phyloP scores from a whole-genome alignment of 169 alveolate species.

The Plasmodium cynomolgi region DNA sequence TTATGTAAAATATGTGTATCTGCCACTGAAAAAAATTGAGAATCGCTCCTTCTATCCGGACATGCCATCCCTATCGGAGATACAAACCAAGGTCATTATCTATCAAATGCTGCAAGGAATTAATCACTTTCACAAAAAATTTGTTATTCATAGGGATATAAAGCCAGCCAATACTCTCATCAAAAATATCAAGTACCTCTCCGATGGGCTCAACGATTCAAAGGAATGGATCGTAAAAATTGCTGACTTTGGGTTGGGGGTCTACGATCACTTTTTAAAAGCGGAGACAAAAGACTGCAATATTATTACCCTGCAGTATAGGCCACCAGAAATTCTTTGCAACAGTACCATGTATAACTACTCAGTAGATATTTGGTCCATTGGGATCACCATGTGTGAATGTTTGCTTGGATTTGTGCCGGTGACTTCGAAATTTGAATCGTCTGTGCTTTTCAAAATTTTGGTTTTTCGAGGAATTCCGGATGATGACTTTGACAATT shows the following conservation, averaged over 20 bases:
- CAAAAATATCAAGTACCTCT: constrained; percentile 73
- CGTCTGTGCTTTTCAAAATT: constrained; percentile 48
- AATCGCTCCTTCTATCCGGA: constrained; percentile 48
- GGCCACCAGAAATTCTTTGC: constrained; percentile 85
- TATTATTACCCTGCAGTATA: constrained; percentile 83
- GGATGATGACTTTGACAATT: constrained; percentile 15
- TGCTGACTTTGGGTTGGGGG: constrained; percentile 84
- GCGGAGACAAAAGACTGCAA: constrained; percentile 82
- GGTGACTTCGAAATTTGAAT: constrained; percentile 44
- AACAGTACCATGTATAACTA: constrained; percentile 59
- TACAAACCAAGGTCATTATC: constrained; percentile 81
- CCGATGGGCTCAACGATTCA: constrained; percentile 65
- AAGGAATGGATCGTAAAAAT: constrained; percentile 80
- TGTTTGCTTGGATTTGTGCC: constrained; percentile 64
- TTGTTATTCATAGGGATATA: constrained; percentile 85
- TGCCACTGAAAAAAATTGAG: constrained; percentile 41
- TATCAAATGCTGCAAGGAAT: constrained; percentile 85
- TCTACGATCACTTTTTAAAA: constrained; percentile 79
- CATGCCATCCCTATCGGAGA: constrained; percentile 83
- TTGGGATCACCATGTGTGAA: constrained; percentile 83
- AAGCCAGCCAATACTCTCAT: constrained; percentile 87
- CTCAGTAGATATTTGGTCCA: constrained; percentile 84
- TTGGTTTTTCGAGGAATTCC: constrained; percentile 64
- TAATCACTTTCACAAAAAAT: constrained; percentile 79
- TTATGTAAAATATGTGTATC: constrained; percentile 59